These are phyloP conservation scores for Amanita inopinata DNA, from an alignment of 768 basidiomycete genomes.

Conservation along the genomic window DNA sequence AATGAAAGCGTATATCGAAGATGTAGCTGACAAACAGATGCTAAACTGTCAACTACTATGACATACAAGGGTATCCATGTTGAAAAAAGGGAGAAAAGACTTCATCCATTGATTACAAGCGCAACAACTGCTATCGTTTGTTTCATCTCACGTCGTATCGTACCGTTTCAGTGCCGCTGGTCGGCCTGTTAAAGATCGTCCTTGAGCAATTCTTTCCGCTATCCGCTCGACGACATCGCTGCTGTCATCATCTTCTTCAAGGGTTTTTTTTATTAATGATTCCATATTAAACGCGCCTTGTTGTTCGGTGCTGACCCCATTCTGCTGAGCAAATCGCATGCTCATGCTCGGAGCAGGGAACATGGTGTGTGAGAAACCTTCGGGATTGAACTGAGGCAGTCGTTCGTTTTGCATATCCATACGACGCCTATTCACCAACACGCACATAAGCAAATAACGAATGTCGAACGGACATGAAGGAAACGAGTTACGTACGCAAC, in stretches of 20 bases:
- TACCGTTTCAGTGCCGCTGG: constrained; percentile 53
- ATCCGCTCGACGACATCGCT: constrained; percentile 45
- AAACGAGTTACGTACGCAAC: constrained; percentile 49
- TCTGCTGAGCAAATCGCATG: constrained; percentile 6
- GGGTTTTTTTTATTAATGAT: constrained; percentile 47
- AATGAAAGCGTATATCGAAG: too few species aligned
- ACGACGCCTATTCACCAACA: constrained; percentile 57
- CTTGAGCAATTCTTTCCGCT: constrained; percentile 53
- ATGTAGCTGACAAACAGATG: too few species aligned
- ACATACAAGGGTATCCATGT: too few species aligned
- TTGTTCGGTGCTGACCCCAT: neutral
- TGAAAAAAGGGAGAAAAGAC: too few species aligned
- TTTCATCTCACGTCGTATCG: constrained; percentile 53
- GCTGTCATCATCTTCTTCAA: constrained; percentile 45
- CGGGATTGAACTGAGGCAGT: constrained; percentile 46
- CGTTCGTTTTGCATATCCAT: constrained; percentile 70
- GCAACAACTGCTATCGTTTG: too few species aligned
- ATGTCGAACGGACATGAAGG: neutral
- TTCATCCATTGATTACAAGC: too few species aligned
- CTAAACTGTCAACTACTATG: too few species aligned
- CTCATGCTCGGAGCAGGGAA: constrained; percentile 57
- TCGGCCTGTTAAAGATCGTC: constrained; percentile 32
- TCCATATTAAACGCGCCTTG: constrained; percentile 42
- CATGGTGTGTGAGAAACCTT: constrained; percentile 22
- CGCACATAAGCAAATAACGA: neutral